Conservation (phyloP, 768 basidiomycete species). For the Tremella mesenterica region DNA sequence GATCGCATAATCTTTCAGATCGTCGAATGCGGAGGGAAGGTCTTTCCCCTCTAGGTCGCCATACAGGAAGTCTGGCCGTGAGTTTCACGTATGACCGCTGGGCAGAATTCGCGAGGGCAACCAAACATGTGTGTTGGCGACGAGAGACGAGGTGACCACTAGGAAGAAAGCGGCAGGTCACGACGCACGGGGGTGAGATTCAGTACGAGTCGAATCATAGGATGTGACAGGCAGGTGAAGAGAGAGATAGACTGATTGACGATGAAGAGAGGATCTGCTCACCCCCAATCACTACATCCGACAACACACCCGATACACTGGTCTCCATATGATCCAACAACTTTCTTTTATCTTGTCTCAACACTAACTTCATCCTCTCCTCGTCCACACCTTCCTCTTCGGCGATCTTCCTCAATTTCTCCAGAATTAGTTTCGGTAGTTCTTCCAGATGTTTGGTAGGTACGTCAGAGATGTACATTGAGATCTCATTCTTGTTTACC, state of each 20-base stretch:
- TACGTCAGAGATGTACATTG: slow-evolving; percentile 72
- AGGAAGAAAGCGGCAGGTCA: too few species aligned
- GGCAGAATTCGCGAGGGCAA: too few species aligned
- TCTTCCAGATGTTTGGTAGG: slow-evolving; percentile 68
- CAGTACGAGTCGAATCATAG: too few species aligned
- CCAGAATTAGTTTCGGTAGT: slow-evolving; percentile 61
- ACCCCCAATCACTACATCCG: slow-evolving; percentile 39
- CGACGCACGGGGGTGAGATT: not conserved
- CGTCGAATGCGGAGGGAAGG: slow-evolving; percentile 62
- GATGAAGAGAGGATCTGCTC: not conserved
- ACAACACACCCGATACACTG: slow-evolving; percentile 28
- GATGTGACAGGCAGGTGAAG: too few species aligned
- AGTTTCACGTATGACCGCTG: too few species aligned
- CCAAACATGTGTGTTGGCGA: too few species aligned
- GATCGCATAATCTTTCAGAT: slow-evolving; percentile 61
- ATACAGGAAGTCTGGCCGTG: slow-evolving; percentile 63
- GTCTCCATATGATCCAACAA: slow-evolving; percentile 45
- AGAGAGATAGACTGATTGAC: too few species aligned
- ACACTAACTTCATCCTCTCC: slow-evolving; percentile 75
- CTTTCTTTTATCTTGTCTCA: slow-evolving; percentile 81
- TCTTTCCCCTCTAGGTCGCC: slow-evolving; percentile 74
- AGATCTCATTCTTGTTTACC: slow-evolving; percentile 62
- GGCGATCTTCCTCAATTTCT: slow-evolving; percentile 61
- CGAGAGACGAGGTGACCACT: too few species aligned
- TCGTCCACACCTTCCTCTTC: slow-evolving; percentile 70